Base-by-base conservation (phyloP, 108 stramenopile genomes). In the Conticribra weissflogii region DNA sequence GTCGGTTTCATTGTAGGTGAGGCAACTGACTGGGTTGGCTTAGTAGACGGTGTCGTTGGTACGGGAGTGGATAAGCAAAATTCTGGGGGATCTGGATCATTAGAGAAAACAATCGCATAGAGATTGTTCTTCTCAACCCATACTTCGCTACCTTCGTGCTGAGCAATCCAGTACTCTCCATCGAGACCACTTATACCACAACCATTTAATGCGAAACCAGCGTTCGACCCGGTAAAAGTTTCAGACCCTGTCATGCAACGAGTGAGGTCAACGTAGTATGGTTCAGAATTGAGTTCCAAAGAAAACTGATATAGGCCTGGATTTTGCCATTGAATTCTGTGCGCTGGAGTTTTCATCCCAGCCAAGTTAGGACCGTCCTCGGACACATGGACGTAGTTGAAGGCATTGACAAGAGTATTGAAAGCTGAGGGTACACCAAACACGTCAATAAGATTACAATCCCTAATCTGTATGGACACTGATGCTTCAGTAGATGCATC, bases 111-210 rank as follows among this genome's bases (percentile, higher is more conserved):
- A 30, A 72, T 8, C 16, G 61, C 71, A 50, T 53, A 72, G 0
- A 17, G 24, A 53, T 72, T 72, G 30, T 54, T 56, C 54, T 65
- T 54, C 51, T 66, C 64, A 17, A 72, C 71, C 71, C 71, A 72
- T 55, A 72, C 32, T 32, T 72, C 71, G 36, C 65, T 72, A 8
- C 54, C 71, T 47, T 66, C 63, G 21, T 53, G 30, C 16, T 64
- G 24, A 19, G 63, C 65, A 27, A 72, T 53, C 71, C 71, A 72
- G 27, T 65, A 72, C 16, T 72, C 63, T 29, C 63, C 71, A 56
- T 72, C 71, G 22, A 72, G 51, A 2, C 63, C 71, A 47, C 16
- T 65, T 7, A 72, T 54, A 23, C 71, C 64, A 55, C 71, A 72
- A 14, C 52, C 62, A 30, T 5, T 23, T 32, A 72, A 57, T 22